Conservation (phyloP, 1,284 basidiomycete species). For the Cystobasidium sp. region DNA sequence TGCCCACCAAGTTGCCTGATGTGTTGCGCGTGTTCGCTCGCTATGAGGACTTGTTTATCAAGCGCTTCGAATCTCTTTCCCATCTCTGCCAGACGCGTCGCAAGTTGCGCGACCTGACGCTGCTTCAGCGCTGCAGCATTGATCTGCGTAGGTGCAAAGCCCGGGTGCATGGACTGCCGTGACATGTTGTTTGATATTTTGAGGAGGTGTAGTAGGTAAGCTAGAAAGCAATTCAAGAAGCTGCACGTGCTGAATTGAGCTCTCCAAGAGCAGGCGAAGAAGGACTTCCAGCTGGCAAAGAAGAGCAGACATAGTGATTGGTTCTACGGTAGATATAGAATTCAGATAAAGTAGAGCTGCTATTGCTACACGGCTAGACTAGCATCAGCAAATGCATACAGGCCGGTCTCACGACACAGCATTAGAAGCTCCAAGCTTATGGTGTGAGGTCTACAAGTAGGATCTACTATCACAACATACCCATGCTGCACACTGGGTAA, state of each 20-base stretch:
- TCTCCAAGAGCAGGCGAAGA: too few species aligned
- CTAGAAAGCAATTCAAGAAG: too few species aligned
- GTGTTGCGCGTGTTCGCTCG: constrained; percentile 26
- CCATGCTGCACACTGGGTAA: too few species aligned
- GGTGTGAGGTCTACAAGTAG: too few species aligned
- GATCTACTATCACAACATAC: too few species aligned
- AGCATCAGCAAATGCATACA: background rate
- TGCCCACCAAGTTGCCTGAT: constrained; percentile 26
- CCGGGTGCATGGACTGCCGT: constrained; percentile 17
- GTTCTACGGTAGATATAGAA: too few species aligned
- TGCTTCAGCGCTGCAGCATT: constrained; percentile 32
- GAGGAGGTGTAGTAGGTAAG: background rate
- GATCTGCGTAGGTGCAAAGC: background rate
- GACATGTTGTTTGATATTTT: background rate
- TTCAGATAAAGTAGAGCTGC: background rate
- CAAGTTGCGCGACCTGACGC: constrained; percentile 38
- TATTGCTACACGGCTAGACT: constrained; percentile 17
- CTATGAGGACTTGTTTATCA: constrained; percentile 30
- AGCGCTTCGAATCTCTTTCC: constrained; percentile 20
- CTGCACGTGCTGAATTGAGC: too few species aligned
- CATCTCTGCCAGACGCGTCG: constrained; percentile 35
- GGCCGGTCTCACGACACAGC: background rate
- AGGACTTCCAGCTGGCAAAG: too few species aligned
- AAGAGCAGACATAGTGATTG: too few species aligned
- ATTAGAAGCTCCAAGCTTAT: too few species aligned